A percentile compares a stretch with the other conserved stretches of the same genome.
Evolutionary conservation across 2,329 filamentous ascomycete species (phyloP).

Genomic region (Colletotrichum sp.): DNA sequence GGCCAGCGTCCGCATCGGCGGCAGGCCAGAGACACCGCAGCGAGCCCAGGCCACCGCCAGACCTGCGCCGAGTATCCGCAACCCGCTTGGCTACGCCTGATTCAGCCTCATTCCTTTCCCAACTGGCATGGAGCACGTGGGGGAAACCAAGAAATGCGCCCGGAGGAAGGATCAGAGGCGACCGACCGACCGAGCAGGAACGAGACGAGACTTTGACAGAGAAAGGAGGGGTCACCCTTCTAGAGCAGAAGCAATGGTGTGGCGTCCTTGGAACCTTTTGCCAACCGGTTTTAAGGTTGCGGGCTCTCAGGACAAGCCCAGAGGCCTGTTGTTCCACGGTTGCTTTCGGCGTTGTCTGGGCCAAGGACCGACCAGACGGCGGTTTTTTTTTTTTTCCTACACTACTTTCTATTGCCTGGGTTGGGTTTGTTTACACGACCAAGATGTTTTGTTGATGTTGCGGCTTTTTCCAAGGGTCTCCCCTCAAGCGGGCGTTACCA

Average conservation of each 20-base stretch:
- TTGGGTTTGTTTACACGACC: constrained; percentile 15
- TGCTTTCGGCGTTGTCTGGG: constrained; percentile 12
- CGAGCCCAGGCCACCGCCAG: constrained; percentile 18
- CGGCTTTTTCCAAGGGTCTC: constrained; percentile 15
- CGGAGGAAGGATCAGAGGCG: constrained; percentile 16
- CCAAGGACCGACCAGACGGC: neutral
- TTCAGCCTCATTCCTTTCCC: constrained; percentile 34
- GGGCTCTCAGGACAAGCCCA: constrained; percentile 15
- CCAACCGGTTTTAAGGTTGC: constrained; percentile 10
- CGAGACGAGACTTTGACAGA: constrained; percentile 8
- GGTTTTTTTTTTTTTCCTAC: neutral
- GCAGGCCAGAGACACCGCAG: constrained; percentile 17
- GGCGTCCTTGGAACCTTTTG: constrained; percentile 5
- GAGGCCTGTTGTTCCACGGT: constrained; percentile 1
- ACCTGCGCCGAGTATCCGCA: constrained; percentile 20
- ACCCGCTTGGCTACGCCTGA: constrained; percentile 26
- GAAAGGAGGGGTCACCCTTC: constrained; percentile 13
- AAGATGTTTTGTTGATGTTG: constrained; percentile 14
- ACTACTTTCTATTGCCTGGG: neutral
- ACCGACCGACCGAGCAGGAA: constrained; percentile 8
- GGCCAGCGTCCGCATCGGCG: constrained; percentile 17
- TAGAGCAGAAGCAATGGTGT: constrained; percentile 19
- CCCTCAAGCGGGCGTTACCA: neutral
- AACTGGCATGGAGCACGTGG: constrained; percentile 22
- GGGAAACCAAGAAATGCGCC: constrained; percentile 16